phyloP scores from a whole-genome alignment of 2,329 filamentous ascomycete genomes.

The Trichoderma atrobrunneum region DNA sequence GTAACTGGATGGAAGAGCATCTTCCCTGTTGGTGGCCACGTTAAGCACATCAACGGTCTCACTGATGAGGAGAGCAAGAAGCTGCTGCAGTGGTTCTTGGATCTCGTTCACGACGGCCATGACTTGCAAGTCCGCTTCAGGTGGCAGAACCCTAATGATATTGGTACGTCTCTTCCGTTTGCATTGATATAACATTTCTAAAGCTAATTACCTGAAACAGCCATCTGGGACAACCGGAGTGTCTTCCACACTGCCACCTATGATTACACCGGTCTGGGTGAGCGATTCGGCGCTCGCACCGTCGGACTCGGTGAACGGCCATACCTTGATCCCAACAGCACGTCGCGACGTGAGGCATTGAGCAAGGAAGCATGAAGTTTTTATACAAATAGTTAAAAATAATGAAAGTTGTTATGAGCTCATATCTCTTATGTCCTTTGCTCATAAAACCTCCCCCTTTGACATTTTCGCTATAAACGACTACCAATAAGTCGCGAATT shows the following conservation, averaged over 20 bases:
- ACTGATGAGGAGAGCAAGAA: conserved; percentile 45
- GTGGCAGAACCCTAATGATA: conserved; percentile 46
- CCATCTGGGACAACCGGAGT: conserved; percentile 59
- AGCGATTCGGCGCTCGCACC: conserved; percentile 47
- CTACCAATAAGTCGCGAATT: neutral
- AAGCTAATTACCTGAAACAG: conserved; percentile 26
- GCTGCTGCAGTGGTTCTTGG: conserved; percentile 51
- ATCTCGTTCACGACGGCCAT: conserved; percentile 53
- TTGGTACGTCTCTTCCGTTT: conserved; percentile 25
- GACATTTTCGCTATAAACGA: no score
- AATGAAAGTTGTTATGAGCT: neutral
- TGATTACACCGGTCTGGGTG: conserved; percentile 48
- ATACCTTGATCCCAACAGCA: conserved; percentile 49
- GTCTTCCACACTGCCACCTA: conserved; percentile 54
- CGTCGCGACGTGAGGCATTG: conserved; percentile 21
- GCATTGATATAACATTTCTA: accelerated
- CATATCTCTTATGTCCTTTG: no score
- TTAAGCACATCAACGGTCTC: conserved; percentile 50
- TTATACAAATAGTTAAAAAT: neutral
- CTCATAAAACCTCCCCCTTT: no score
- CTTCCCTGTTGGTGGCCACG: conserved; percentile 52
- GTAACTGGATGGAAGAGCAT: conserved; percentile 58
- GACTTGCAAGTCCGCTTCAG: conserved; percentile 51
- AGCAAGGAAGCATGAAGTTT: neutral
- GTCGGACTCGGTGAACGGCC: conserved; percentile 54